A percentile compares a stretch with the other conserved stretches of the same genome.
Conservation (phyloP, 1,284 basidiomycete species). For the Sutorius eximius region DNA sequence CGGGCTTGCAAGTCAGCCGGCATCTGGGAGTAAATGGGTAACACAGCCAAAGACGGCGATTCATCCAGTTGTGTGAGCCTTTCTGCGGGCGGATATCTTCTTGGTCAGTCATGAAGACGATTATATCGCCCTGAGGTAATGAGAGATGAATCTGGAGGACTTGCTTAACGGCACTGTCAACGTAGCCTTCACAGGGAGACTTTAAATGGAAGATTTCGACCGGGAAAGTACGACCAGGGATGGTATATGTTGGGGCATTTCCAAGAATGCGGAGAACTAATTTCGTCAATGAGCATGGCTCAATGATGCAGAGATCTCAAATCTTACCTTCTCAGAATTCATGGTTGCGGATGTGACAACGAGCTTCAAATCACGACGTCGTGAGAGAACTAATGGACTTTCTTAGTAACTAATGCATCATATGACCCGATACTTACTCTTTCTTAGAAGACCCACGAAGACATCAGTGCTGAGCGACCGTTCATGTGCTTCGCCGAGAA, state of each 20-base stretch:
- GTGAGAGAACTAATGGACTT: slow-evolving; percentile 69
- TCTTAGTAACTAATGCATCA: slow-evolving; percentile 9
- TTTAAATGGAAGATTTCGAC: slow-evolving; percentile 96
- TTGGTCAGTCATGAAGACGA: slow-evolving; percentile 99
- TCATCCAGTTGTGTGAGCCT: slow-evolving; percentile 91
- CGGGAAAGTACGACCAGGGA: slow-evolving; percentile 97
- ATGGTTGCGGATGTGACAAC: slow-evolving; percentile 99
- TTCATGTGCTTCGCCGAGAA: slow-evolving; percentile 97
- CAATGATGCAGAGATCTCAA: background rate
- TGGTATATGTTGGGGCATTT: slow-evolving; percentile 92
- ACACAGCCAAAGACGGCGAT: slow-evolving; percentile 79
- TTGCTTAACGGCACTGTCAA: slow-evolving; percentile 97
- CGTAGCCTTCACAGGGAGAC: slow-evolving; percentile 98
- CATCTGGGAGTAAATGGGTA: slow-evolving; percentile 99
- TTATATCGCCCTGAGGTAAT: slow-evolving; percentile 90
- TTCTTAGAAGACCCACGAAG: slow-evolving; percentile 91
- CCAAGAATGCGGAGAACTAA: slow-evolving; percentile 93
- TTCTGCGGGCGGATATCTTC: slow-evolving; percentile 83
- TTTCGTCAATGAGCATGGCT: background rate
- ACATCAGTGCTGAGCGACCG: slow-evolving; percentile 95
- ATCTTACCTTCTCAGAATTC: slow-evolving; percentile 90
- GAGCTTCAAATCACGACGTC: slow-evolving; percentile 89
- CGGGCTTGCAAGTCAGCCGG: slow-evolving; percentile 98
- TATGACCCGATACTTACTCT: slow-evolving; percentile 58
- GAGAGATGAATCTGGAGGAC: slow-evolving; percentile 96